These are phyloP conservation scores for Hypoxylon fuscum DNA, from an alignment of 495 filamentous ascomycete genomes.

Conservation along the genomic window DNA sequence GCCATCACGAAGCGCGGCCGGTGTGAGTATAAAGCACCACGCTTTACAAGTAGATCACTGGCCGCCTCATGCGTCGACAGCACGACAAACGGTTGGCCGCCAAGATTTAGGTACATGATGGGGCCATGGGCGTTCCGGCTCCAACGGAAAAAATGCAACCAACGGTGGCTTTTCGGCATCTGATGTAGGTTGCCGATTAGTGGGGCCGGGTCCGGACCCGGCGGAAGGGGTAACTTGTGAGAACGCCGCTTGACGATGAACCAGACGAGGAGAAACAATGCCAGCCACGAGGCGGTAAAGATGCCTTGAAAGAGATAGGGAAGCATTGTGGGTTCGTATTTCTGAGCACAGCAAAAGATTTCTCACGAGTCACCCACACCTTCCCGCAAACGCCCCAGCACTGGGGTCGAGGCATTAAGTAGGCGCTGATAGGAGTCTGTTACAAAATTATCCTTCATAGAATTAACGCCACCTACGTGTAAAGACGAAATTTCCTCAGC, in stretches of 20 bases:
- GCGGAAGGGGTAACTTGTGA: constrained; percentile 49
- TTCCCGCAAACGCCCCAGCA: no score
- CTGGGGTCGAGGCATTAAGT: no score
- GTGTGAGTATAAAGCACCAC: constrained; percentile 34
- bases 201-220: constrained; percentile 63
- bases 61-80: constrained; percentile 42
- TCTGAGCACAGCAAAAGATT: no score
- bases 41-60: constrained; percentile 46
- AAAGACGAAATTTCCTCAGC: no score
- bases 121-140: constrained; percentile 55
- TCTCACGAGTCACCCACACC: no score
- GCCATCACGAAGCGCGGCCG: constrained; percentile 31
- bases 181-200: constrained; percentile 67
- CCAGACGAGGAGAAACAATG: no score
- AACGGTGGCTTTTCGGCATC: constrained; percentile 58
- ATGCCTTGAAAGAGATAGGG: no score
- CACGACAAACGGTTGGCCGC: constrained; percentile 41
- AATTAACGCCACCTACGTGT: no score
- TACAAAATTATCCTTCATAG: no score
- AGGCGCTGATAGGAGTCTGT: no score
- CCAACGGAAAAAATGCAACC: constrained; percentile 61
- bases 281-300: no score
- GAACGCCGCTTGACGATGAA: neutral
- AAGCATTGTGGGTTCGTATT: no score
- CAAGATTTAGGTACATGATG: constrained; percentile 45